These are phyloP conservation scores for Carpinus viminea DNA, from an alignment of 306 rosid genomes.

Conservation along the genomic window DNA sequence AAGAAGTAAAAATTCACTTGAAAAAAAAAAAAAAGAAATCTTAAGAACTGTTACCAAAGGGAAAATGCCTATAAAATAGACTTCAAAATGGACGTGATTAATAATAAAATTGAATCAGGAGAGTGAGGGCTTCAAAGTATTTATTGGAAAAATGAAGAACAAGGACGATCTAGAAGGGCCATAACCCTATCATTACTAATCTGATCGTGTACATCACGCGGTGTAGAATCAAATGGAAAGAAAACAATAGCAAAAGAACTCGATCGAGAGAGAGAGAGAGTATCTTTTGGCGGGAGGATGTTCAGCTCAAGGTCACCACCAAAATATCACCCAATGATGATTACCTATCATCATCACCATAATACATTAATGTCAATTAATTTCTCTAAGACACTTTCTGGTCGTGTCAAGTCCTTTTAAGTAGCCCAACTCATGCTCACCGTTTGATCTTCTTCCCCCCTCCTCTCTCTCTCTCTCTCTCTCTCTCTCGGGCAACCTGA, in stretches of 20 bases:
- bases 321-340: constrained; percentile 32
- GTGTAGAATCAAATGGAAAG: constrained; percentile 16
- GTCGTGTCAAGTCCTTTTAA: constrained; percentile 31
- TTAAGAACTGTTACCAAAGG: background rate
- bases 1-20: no score
- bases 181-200: constrained; percentile 1
- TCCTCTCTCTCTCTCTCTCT: background rate
- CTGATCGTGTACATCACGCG: constrained; percentile 44
- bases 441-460: constrained; percentile 32
- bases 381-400: constrained; percentile 9
- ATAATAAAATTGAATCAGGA: background rate
- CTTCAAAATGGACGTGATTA: background rate
- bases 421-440: constrained; percentile 37
- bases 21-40: no score
- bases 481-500: constrained; percentile 35
- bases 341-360: constrained; percentile 44
- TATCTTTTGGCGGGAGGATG: constrained; percentile 21
- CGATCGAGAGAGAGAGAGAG: constrained; percentile 9
- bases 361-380: constrained; percentile 9
- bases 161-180: constrained; percentile 24
- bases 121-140: background rate
- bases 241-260: background rate
- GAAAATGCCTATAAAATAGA: background rate
- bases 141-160: background rate
- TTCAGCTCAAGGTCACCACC: constrained; percentile 35